phyloP scores from a whole-genome alignment of 768 basidiomycete species.

The Agaricus bisporus region DNA sequence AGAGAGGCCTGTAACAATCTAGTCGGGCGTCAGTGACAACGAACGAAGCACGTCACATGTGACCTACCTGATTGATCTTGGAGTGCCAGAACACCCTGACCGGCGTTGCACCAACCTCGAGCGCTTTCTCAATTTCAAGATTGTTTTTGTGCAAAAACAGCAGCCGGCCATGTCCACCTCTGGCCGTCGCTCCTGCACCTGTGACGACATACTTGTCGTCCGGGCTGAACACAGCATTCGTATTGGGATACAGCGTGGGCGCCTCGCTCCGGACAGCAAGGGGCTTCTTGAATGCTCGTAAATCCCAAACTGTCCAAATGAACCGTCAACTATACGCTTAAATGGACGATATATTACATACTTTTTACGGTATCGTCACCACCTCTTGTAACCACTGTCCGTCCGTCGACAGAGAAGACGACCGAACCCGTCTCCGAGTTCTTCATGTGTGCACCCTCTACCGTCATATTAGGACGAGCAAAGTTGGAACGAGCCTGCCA shows the following conservation, averaged over 20 bases:
- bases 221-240: conserved; percentile 93
- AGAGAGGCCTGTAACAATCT: conserved; percentile 87
- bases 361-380: conserved; percentile 95
- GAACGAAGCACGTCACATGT: conserved; percentile 13
- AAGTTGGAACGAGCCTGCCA: conserved; percentile 94
- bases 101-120: conserved; percentile 72
- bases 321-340: conserved; percentile 3
- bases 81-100: conserved; percentile 94
- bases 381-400: conserved; percentile 81
- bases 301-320: conserved; percentile 77
- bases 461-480: conserved; percentile 80
- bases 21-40: conserved; percentile 13
- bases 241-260: conserved; percentile 81
- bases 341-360: conserved; percentile 36
- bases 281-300: conserved; percentile 87
- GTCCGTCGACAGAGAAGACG: conserved; percentile 84
- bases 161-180: conserved; percentile 65
- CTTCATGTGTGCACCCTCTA: conserved; percentile 85
- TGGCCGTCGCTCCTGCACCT: conserved; percentile 64
- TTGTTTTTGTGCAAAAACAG: conserved; percentile 67
- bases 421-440: conserved; percentile 83
- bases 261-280: conserved; percentile 59
- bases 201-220: conserved; percentile 88
- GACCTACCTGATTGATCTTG: conserved; percentile 90
- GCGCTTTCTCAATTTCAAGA: conserved; percentile 59